Conservation (phyloP, 176 grass and related monocot species). For the Dendrocalamus sinicus region DNA sequence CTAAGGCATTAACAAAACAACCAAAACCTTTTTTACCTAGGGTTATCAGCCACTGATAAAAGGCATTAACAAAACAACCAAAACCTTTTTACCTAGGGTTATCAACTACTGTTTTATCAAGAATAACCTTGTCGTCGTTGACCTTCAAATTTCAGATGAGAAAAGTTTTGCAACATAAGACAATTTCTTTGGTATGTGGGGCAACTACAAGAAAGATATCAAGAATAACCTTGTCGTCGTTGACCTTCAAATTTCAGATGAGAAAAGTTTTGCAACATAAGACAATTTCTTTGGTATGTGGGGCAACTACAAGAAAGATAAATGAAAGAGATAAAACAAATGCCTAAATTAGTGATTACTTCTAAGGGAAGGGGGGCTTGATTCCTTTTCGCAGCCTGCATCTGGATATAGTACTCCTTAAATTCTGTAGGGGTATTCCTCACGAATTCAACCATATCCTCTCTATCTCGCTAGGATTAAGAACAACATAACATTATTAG, state of each 20-base stretch:
- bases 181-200: background rate
- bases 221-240: conserved; percentile 78
- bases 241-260: conserved; percentile 63
- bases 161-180: conserved; percentile 7
- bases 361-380: conserved; percentile 83
- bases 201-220: conserved; percentile 31
- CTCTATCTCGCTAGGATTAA: conserved; percentile 65
- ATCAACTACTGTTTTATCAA: conserved; percentile 86
- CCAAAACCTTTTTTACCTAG: no score
- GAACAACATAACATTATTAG: conserved; percentile 22
- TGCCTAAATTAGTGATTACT: conserved; percentile 44
- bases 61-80: no score
- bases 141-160: conserved; percentile 64
- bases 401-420: conserved; percentile 95
- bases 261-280: conserved; percentile 12
- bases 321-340: conserved; percentile 21
- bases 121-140: conserved; percentile 75
- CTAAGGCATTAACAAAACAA: no score
- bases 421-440: conserved; percentile 79
- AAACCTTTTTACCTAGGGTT: no score
- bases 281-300: background rate
- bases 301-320: background rate
- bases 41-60: no score
- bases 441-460: conserved; percentile 89
- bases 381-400: conserved; percentile 92